Conservation (phyloP, 371 early-diverging fungal species). For the Mucor piriformis region DNA sequence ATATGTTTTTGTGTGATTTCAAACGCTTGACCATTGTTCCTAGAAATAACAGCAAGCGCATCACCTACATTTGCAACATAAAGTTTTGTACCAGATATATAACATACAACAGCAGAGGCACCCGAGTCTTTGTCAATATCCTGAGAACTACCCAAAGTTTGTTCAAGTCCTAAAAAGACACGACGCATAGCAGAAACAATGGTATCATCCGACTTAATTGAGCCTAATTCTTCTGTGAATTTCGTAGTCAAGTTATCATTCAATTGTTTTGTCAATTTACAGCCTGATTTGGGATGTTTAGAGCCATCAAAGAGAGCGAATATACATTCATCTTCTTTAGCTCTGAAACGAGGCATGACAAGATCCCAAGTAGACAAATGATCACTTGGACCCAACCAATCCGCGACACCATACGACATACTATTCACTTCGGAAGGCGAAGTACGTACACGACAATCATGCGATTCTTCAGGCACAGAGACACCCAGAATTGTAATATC, state of each 20-base stretch:
- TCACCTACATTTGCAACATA: constrained; percentile 94
- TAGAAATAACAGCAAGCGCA: constrained; percentile 80
- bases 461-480: constrained; percentile 80
- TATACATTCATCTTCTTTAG: constrained; percentile 80
- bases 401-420: constrained; percentile 88
- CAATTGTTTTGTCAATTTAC: constrained; percentile 67
- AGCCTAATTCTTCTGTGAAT: constrained; percentile 74
- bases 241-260: constrained; percentile 68
- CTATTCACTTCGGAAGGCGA: constrained; percentile 80
- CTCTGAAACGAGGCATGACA: constrained; percentile 79
- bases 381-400: constrained; percentile 70
- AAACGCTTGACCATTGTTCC: constrained; percentile 70
- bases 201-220: constrained; percentile 54
- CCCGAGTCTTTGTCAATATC: constrained; percentile 56
- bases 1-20: constrained; percentile 80
- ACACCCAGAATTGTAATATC: constrained; percentile 84
- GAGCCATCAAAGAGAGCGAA: constrained; percentile 89
- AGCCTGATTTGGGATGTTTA: constrained; percentile 53
- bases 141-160: constrained; percentile 61
- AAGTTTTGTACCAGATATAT: constrained; percentile 75
- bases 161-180: constrained; percentile 76
- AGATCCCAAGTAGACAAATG: constrained; percentile 78
- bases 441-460: constrained; percentile 82
- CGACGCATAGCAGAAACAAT: constrained; percentile 67
- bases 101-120: constrained; percentile 75